Base-by-base conservation (phyloP, 495 filamentous ascomycete genomes). In the Aspergillus indologenus region DNA sequence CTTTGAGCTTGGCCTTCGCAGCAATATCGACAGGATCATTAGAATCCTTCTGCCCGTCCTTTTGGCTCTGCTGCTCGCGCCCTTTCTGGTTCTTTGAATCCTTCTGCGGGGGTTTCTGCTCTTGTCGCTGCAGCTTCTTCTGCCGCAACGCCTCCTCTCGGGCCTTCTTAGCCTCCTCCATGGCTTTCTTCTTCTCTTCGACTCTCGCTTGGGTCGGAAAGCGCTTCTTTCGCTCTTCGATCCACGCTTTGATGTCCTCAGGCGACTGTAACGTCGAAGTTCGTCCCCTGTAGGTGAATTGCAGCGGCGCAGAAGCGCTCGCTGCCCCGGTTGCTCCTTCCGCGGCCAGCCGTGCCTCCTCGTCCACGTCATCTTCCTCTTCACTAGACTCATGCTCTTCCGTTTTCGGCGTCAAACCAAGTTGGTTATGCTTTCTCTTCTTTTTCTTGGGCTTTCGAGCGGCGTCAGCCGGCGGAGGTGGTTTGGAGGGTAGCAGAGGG, bases 321-420 rank as follows among this genome's bases (percentile, higher is more conserved):
- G 56, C 59, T 12, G 56, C 61, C 21, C 64, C 67, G 45, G 65
- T 31, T 34, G 54, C 59, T 15, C 57, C 61, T 20, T 64, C 67
- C 43, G 65, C 60, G 1, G 78, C 79, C 40, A 83, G 69, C 57
- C 71, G 80, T 23, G 74, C 61, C 67, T 87, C 87, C 71, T 94
- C 90, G 61, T 88, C 85, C 8, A 82, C 77, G 57, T 89, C 87
- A 69, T 90, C 84, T 60, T 92, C 90, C 53, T 88, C 85, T 42
- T 78, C 77, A 53, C 86, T 89, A 1, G 83, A 85, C 62, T 90
- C 88, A 55, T 89, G 84, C 24, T 85, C 83, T 44, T 87, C 85
- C n/a, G 81, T 80, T 42, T 84, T 85, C 14, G 89, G 91, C 1
- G 88, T 92, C 54, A 96, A 70, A 19, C 91, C 91, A 9, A 96